Evolutionary conservation across 768 basidiomycete genomes (phyloP).

Genomic region (Naganishia randhawae): DNA sequence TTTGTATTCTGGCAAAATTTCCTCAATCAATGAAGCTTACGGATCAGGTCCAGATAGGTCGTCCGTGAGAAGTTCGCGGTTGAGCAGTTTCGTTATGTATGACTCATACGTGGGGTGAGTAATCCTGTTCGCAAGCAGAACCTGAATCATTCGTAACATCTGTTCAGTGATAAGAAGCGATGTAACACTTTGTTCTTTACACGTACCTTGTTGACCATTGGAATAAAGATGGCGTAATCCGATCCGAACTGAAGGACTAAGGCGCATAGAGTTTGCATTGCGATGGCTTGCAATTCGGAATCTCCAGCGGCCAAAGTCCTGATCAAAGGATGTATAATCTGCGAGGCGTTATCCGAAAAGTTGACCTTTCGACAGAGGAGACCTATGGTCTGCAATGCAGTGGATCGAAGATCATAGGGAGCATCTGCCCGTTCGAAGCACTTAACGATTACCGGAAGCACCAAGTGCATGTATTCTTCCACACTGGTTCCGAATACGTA

Average conservation of each 20-base stretch:
- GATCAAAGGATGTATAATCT: slow-evolving; percentile 91
- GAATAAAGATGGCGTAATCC: slow-evolving; percentile 96
- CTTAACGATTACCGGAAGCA: slow-evolving; percentile 88
- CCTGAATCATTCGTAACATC: slow-evolving; percentile 54
- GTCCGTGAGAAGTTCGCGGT: slow-evolving; percentile 84
- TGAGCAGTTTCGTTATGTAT: slow-evolving; percentile 80
- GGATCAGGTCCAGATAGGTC: slow-evolving; percentile 69
- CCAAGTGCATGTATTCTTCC: slow-evolving; percentile 94
- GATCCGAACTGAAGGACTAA: slow-evolving; percentile 88
- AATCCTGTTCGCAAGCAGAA: slow-evolving; percentile 70
- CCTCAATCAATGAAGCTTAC: slow-evolving; percentile 55
- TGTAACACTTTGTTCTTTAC: neutral
- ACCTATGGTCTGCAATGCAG: slow-evolving; percentile 86
- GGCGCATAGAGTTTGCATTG: slow-evolving; percentile 90
- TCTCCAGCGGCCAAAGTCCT: slow-evolving; percentile 70
- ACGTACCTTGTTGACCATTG: slow-evolving; percentile 87
- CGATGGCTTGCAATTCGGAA: slow-evolving; percentile 69
- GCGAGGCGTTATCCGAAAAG: slow-evolving; percentile 94
- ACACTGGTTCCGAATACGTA: slow-evolving; percentile 92
- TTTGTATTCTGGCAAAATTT: slow-evolving; percentile 55
- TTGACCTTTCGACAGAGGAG: slow-evolving; percentile 87
- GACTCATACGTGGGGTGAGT: slow-evolving; percentile 79
- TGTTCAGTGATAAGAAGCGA: neutral
- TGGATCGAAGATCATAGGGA: slow-evolving; percentile 69
- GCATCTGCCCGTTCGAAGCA: slow-evolving; percentile 80